Base-by-base conservation (phyloP, 805 yeast species). In the Yarrowia sp. region DNA sequence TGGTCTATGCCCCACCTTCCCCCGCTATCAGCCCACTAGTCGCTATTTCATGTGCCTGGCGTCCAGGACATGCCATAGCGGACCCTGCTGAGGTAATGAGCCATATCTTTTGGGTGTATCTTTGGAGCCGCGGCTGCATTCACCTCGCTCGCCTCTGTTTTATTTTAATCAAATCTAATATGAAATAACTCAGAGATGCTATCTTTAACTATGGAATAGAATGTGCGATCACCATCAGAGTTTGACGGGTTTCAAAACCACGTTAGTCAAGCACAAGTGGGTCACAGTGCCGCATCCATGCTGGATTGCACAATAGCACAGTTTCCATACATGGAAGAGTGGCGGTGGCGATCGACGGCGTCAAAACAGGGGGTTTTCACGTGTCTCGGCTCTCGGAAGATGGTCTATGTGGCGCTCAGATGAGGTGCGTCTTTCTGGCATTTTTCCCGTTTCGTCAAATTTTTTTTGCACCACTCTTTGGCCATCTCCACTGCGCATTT, bases 291-390 rank as follows among this genome's bases (percentile, higher is more conserved):
- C 25, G 33, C 35, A 44, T 44, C 33, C 24, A 44, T 44, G 51
- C 51, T 13, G 51, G 51, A 27, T 27, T 44, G 51, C 51, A 44
- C 51, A 18, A 44, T 25, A 18, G 51, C 51, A 13, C 51, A 44
- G 33, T 44, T 44, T 44, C 51, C 51, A 44, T 44, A 44, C 51
- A 44, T 44, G 22, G 51, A 44, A 44, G 35, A 27, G 51, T 27
- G 51, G 35, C 35, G 35, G 51, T 44, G 51, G 51, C 51, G 51
- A 42, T 42, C 47, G 29, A 19, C 18, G 1, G n/a, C 9, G 19
- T 10, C 24, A 24, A 39, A 22, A 24, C 6, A 24, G 13, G 16
- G 25, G 13, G 42, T 21, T 27, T 9, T 27, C 12, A 27, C 29
- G n/a, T n/a, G n/a, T n/a, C n/a, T n/a, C n/a, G n/a, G n/a, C n/a